Conservation (phyloP, 208 protist species). For the Wallacemonas sp. region DNA sequence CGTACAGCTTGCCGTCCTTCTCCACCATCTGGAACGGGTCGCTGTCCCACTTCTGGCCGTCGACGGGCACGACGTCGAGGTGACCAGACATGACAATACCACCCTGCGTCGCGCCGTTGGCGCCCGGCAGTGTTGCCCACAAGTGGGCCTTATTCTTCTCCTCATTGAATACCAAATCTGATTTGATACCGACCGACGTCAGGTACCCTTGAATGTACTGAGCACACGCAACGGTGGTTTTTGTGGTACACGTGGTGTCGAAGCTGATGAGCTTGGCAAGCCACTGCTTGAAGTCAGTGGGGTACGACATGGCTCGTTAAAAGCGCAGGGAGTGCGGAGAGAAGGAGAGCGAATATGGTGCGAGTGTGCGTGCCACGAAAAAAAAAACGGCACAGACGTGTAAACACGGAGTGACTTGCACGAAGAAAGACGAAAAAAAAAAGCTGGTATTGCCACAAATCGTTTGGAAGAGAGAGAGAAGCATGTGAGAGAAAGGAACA, state of each 20-base stretch:
- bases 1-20: slow-evolving; percentile 56
- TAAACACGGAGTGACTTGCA: too few relatives aligned
- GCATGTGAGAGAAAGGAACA: too few relatives aligned
- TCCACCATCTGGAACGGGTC: slow-evolving; percentile 60
- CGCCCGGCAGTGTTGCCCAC: slow-evolving; percentile 51
- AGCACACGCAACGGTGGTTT: slow-evolving; percentile 39
- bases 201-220: slow-evolving; percentile 40
- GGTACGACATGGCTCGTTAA: slow-evolving; percentile 4
- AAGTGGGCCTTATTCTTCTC: slow-evolving; percentile 47
- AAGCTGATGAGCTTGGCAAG: slow-evolving; percentile 57
- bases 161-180: slow-evolving; percentile 40
- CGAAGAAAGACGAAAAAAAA: too few relatives aligned
- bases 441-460: too few relatives aligned
- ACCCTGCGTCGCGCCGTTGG: slow-evolving; percentile 38
- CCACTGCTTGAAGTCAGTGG: slow-evolving; percentile 24
- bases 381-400: too few relatives aligned
- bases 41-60: slow-evolving; percentile 67
- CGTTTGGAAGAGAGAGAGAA: not conserved
- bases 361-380: too few relatives aligned
- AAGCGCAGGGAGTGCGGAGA: not conserved
- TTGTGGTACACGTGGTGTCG: slow-evolving; percentile 60
- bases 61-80: slow-evolving; percentile 72
- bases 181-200: slow-evolving; percentile 27
- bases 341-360: too few relatives aligned
- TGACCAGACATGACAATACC: slow-evolving; percentile 58